phyloP scores from a whole-genome alignment of 106 monocot species.

The Cymbidium sinense region DNA sequence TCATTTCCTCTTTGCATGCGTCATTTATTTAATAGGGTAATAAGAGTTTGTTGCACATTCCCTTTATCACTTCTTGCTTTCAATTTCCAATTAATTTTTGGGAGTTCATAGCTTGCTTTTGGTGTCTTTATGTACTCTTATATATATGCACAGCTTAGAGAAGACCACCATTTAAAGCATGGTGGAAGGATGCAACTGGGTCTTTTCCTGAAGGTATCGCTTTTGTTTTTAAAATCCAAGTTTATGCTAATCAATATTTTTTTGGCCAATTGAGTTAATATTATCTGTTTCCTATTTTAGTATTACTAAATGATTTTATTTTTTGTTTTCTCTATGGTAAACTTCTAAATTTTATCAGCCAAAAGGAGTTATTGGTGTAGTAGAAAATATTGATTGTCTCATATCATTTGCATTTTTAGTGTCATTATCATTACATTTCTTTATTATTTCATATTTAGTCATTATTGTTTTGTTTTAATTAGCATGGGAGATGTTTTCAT shows the following conservation, averaged over 20 bases:
- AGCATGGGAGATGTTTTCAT: no score
- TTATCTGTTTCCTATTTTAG: neutral
- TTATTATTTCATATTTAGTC: no score
- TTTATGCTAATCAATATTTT: neutral
- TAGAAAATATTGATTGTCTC: neutral
- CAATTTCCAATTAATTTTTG: neutral
- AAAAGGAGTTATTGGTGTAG: neutral
- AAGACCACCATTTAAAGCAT: conserved; percentile 93
- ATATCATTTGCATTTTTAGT: neutral
- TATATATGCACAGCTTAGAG: conserved; percentile 47
- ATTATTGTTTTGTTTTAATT: no score
- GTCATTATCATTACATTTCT: neutral
- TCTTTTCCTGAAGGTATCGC: conserved; percentile 84
- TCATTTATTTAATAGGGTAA: conserved; percentile 87
- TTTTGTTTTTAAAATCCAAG: neutral
- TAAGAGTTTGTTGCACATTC: neutral
- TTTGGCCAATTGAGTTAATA: neutral
- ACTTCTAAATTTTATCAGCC: neutral
- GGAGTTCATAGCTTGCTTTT: neutral
- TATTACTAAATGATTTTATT: neutral
- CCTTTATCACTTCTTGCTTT: neutral
- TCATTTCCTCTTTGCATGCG: conserved; percentile 98
- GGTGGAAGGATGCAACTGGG: conserved; percentile 98
- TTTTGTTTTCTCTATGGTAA: neutral
- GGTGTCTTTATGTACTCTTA: no score